Conservation (phyloP, 2,329 filamentous ascomycete genomes). For the Colletotrichum sp. region DNA sequence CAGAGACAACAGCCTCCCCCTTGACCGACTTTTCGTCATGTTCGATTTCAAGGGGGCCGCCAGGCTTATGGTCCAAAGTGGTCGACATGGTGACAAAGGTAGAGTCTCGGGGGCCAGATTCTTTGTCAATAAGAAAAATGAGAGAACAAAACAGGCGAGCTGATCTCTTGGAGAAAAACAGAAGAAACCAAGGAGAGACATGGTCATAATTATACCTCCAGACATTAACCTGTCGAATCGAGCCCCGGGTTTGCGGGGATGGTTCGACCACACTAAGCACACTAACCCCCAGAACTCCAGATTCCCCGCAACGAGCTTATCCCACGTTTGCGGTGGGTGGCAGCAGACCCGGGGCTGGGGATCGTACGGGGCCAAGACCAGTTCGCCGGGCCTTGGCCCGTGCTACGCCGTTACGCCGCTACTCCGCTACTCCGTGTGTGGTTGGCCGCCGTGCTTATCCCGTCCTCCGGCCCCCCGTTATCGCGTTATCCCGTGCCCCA, state of each 20-base stretch:
- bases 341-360: background rate
- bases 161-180: background rate
- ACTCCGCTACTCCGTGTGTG: background rate
- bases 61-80: background rate
- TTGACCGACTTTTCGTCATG: conserved; percentile 9
- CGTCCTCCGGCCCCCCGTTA: background rate
- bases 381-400: background rate
- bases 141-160: background rate
- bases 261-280: background rate
- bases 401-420: conserved; percentile 13
- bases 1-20: background rate
- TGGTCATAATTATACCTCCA: background rate
- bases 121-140: background rate
- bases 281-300: background rate
- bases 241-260: background rate
- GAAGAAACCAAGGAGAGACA: background rate
- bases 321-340: background rate
- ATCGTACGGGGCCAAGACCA: background rate
- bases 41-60: background rate
- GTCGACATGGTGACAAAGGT: background rate
- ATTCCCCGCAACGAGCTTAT: background rate
- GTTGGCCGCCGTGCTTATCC: background rate
- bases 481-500: conserved; percentile 6
- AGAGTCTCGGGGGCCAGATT: background rate
- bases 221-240: background rate